Evolutionary conservation across 495 filamentous ascomycete genomes (phyloP), one percentile per base, ranked within the genome.

Genomic region (Penicillium fimorum): DNA sequence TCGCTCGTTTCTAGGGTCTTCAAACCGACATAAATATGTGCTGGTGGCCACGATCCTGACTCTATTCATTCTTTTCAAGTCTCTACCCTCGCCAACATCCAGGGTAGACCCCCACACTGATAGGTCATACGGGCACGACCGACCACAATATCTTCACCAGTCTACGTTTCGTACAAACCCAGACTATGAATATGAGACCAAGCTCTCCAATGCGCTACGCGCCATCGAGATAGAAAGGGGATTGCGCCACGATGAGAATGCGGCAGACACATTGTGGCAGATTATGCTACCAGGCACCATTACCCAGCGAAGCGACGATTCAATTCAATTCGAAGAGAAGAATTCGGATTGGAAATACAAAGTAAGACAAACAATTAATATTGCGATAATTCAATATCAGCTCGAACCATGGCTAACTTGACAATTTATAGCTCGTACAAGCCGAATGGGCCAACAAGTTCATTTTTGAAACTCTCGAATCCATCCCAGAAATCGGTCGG

Each of bases 301-400:
- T 17, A 55, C 47, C 3, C 51, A 65, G 4, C 59, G 72, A 32
- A 63, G 65, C 2, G 38, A 58, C 0, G 70, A 74, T 38, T 75
- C 72, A 0, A 37, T 64, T 0, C 11, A 41, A 6, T 70, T 75
- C n/a, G 61, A 73, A 48, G 44, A 67, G 11, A 47, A 41, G 27
- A 76, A 76, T 30, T 18, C 45, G 0, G 68, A 63, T 2, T 76
- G 73, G 73, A 48, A 57, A 4, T 74, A 76, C 29, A 58, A 54
- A 29, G 73, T 74, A 47, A 59, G 66, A 40, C 9, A 18, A 18
- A 12, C 29, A 25, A 17, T 27, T 24, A 18, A 25, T 37, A 35
- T 27, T 10, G 20, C 15, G 47, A 10, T 30, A 38, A 33, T 52
- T 47, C 53, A 24, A 20, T 30, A 30, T 8, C 2, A 12, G 33